Conservation (phyloP, 768 basidiomycete genomes). For the Tubosaeta sp. region DNA sequence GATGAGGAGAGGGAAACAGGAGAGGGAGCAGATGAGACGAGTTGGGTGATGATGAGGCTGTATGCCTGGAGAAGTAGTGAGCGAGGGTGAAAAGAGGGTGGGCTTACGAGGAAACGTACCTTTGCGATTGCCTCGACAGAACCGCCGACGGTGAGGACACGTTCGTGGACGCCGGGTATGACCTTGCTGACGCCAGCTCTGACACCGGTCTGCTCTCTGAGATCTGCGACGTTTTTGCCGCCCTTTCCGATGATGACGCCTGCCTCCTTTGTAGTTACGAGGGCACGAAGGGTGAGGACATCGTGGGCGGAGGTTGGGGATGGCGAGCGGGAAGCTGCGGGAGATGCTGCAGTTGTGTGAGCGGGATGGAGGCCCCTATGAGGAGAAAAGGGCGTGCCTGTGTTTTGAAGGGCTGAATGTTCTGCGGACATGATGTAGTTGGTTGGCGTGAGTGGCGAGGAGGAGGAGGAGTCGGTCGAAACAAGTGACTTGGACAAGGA, state of each 20-base stretch:
- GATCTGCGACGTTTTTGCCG: constrained; percentile 96
- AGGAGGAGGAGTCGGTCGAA: constrained; percentile 16
- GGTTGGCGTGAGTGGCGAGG: constrained; percentile 23
- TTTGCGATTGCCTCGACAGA: constrained; percentile 90
- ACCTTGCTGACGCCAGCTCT: constrained; percentile 99
- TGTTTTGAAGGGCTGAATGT: constrained; percentile 49
- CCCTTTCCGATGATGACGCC: constrained; percentile 96
- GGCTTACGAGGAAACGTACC: constrained; percentile 41
- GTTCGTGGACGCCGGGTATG: constrained; percentile 95
- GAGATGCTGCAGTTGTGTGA: constrained; percentile 40
- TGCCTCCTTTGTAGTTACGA: constrained; percentile 96
- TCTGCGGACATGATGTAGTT: constrained; percentile 59
- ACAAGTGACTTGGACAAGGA: constrained; percentile 6
- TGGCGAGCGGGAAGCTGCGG: constrained; percentile 67
- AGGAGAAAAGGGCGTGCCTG: constrained; percentile 39
- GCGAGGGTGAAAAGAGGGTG: background rate
- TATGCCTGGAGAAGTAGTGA: constrained; percentile 64
- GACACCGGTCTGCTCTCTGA: constrained; percentile 92
- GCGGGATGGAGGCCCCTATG: constrained; percentile 12
- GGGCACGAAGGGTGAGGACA: constrained; percentile 84
- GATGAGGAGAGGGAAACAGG: constrained; percentile 66
- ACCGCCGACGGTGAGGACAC: constrained; percentile 92
- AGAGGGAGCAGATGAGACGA: constrained; percentile 76
- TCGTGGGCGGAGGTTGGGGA: constrained; percentile 64
- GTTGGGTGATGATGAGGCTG: constrained; percentile 88